Conservation (phyloP, 2,329 filamentous ascomycete species). For the Arachnopeziza araneosa region DNA sequence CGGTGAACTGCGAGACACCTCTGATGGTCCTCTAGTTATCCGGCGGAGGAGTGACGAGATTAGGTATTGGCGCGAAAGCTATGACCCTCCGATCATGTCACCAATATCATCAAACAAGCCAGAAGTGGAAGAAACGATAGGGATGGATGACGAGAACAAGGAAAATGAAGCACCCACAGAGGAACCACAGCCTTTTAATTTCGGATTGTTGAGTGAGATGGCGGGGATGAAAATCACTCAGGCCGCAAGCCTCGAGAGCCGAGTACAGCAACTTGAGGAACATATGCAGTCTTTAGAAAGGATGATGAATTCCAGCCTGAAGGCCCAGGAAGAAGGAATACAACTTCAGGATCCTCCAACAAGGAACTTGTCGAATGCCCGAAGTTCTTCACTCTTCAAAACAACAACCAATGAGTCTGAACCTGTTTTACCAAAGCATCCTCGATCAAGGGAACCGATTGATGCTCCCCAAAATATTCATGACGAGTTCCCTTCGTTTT, state of each 20-base stretch:
- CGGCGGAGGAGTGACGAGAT: conserved; percentile 59
- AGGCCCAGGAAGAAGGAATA: not conserved
- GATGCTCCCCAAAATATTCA: conserved; percentile 11
- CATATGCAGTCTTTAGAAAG: conserved; percentile 48
- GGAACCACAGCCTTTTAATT: conserved; percentile 49
- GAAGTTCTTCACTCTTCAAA: conserved; percentile 15
- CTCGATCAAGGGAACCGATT: conserved; percentile 12
- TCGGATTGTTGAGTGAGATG: conserved; percentile 44
- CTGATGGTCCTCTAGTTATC: conserved; percentile 29
- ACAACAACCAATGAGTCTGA: conserved; percentile 24
- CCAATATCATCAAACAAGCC: conserved; percentile 44
- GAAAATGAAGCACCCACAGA: conserved; percentile 23
- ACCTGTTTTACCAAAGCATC: conserved; percentile 19
- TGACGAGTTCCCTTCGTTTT: conserved; percentile 19
- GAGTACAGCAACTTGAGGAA: conserved; percentile 46
- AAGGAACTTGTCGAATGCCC: conserved; percentile 10
- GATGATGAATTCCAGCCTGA: conserved; percentile 7
- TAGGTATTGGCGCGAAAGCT: conserved; percentile 58
- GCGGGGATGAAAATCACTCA: conserved; percentile 54
- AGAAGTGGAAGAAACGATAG: conserved; percentile 31
- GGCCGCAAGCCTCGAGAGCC: conserved; percentile 47
- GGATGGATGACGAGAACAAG: conserved; percentile 24
- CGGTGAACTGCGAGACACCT: conserved; percentile 45
- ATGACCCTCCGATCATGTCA: conserved; percentile 46
- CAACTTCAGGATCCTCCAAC: conserved; percentile 24